These are phyloP conservation scores for Phytophthora pluvialis DNA, from an alignment of 352 stramenopile species.

Conservation along the genomic window DNA sequence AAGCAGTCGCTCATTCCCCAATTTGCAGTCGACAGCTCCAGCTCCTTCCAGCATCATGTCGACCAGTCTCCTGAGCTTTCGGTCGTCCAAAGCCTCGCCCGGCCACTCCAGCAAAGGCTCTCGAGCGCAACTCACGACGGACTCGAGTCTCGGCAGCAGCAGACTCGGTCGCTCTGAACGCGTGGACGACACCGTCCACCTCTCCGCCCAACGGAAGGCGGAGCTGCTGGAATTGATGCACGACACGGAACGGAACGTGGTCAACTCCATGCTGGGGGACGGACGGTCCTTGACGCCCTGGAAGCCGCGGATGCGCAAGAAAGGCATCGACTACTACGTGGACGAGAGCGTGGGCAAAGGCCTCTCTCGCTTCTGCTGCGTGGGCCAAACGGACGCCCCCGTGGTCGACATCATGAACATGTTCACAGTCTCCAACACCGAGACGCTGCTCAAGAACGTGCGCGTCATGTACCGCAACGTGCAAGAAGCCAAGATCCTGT, in stretches of 20 bases:
- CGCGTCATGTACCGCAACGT: constrained; percentile 60
- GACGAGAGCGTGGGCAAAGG: constrained; percentile 48
- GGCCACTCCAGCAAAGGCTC: constrained; percentile 3
- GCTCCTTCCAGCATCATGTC: constrained; percentile 4
- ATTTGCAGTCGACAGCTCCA: constrained; percentile 15
- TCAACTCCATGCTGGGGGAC: constrained; percentile 36
- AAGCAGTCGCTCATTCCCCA: constrained; percentile 13
- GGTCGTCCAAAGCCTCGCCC: constrained; percentile 13
- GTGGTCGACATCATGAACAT: constrained; percentile 56
- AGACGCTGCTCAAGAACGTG: constrained; percentile 53
- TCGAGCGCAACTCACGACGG: neutral
- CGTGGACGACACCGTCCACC: constrained; percentile 16
- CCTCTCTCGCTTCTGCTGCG: constrained; percentile 57
- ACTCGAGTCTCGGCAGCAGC: constrained; percentile 21
- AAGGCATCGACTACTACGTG: constrained; percentile 54
- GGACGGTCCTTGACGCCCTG: constrained; percentile 23
- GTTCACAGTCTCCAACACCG: constrained; percentile 49
- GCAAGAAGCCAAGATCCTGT: constrained; percentile 54
- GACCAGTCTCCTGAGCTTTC: constrained; percentile 2
- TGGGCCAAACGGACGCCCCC: constrained; percentile 44
- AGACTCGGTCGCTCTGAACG: neutral
- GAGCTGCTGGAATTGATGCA: constrained; percentile 32
- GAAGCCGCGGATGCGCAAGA: constrained; percentile 43
- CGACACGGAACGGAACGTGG: constrained; percentile 28
- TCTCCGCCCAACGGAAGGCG: constrained; percentile 29